Percentiles rank a stretch among this genome's conserved stretches.
phyloP scores from a whole-genome alignment of 2,329 filamentous ascomycete species.

The Thyridium curvatum region DNA sequence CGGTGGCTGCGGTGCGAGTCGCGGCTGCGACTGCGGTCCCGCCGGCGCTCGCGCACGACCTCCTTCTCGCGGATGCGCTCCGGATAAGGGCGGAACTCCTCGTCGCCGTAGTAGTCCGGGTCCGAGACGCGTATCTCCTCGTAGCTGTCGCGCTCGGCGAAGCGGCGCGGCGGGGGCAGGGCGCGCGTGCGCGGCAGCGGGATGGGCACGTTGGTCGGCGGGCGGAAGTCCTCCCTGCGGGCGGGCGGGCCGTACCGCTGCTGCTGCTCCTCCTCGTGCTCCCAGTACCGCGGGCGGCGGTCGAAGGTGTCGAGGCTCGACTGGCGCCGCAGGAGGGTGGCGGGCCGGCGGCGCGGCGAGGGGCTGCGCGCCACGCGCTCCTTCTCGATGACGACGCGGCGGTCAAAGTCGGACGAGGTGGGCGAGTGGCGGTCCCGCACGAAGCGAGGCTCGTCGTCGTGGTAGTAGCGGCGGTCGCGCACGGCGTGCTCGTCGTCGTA shows the following conservation, averaged over 20 bases:
- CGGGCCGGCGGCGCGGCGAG: slow-evolving; percentile 53
- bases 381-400: slow-evolving; percentile 48
- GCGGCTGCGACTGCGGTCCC: slow-evolving; percentile 33
- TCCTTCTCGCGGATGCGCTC: slow-evolving; percentile 58
- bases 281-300: slow-evolving; percentile 52
- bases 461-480: slow-evolving; percentile 40
- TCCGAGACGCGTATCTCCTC: slow-evolving; percentile 63
- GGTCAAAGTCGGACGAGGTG: slow-evolving; percentile 40
- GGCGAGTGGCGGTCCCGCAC: slow-evolving; percentile 21
- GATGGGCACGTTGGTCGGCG: slow-evolving; percentile 51
- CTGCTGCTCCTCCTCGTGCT: slow-evolving; percentile 51
- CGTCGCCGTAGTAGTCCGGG: slow-evolving; percentile 63
- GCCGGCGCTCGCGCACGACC: slow-evolving; percentile 41
- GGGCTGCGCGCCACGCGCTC: slow-evolving; percentile 46
- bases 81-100: slow-evolving; percentile 60
- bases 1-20: slow-evolving; percentile 28
- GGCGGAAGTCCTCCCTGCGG: slow-evolving; percentile 37
- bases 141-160: slow-evolving; percentile 48
- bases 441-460: slow-evolving; percentile 46
- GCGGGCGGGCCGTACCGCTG: slow-evolving; percentile 55
- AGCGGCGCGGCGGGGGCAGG: slow-evolving; percentile 53
- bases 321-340: slow-evolving; percentile 65
- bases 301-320: slow-evolving; percentile 90
- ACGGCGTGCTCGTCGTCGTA: slow-evolving; percentile 40
- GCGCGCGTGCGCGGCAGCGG: slow-evolving; percentile 60